These are phyloP conservation scores for Coniochaeta pulveracea DNA, from an alignment of 2,329 filamentous ascomycete species.

Conservation along the genomic window DNA sequence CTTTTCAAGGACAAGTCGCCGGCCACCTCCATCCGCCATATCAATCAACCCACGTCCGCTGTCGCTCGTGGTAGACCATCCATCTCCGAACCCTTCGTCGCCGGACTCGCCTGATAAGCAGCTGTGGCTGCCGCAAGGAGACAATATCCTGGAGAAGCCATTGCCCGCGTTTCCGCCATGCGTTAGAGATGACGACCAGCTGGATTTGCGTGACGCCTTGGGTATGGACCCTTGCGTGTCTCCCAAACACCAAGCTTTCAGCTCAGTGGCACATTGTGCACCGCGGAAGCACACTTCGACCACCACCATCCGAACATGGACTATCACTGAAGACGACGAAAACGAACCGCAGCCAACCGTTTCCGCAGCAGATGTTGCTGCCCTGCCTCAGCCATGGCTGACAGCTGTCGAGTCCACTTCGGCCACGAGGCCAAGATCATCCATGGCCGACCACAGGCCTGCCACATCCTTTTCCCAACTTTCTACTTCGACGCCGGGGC, in stretches of 20 bases:
- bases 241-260: no score
- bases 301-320: conserved; percentile 1
- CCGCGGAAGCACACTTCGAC: conserved; percentile 1
- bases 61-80: conserved; percentile 43
- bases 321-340: no score
- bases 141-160: conserved; percentile 10
- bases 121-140: conserved; percentile 4
- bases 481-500: conserved; percentile 6
- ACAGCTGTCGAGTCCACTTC: no score
- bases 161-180: conserved; percentile 13
- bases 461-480: conserved; percentile 12
- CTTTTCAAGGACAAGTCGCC: conserved; percentile 13
- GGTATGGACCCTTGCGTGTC: no score
- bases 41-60: conserved; percentile 35
- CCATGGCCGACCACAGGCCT: conserved; percentile 19
- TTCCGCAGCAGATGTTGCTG: no score
- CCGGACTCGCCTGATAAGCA: conserved; percentile 3
- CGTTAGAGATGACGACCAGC: conserved; percentile 2
- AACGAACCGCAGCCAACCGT: no score
- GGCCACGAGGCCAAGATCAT: conserved; percentile 20
- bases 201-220: not conserved
- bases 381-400: no score
- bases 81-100: conserved; percentile 26
- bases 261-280: no score
- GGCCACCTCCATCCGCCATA: conserved; percentile 33